A percentile compares a stretch with the other conserved stretches of the same genome.
Evolutionary conservation across 306 rosid species (phyloP).

Genomic region (Trifolium subterraneum): DNA sequence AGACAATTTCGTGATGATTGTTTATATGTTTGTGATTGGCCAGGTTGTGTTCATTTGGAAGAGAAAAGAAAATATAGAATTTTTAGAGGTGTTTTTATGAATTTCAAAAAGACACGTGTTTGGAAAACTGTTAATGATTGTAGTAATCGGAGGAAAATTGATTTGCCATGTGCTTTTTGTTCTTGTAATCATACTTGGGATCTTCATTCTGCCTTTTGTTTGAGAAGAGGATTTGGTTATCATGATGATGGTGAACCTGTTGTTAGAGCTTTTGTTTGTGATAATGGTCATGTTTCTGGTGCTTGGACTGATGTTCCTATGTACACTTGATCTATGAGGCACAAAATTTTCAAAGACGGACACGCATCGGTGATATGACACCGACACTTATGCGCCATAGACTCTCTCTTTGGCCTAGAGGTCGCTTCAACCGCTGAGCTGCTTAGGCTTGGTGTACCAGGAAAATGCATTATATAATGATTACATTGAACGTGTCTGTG

Average conservation of each 20-base stretch:
- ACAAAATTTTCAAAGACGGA: too few species aligned
- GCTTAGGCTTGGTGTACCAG: too few species aligned
- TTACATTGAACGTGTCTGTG: too few species aligned
- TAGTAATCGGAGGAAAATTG: slow-evolving; percentile 62
- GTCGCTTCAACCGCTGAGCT: too few species aligned
- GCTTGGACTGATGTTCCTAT: slow-evolving; percentile 96
- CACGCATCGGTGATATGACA: too few species aligned
- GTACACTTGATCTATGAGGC: slow-evolving; percentile 48
- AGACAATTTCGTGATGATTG: slow-evolving; percentile 84
- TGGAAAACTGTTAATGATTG: slow-evolving; percentile 86
- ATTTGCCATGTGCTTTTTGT: slow-evolving; percentile 80
- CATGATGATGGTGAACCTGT: slow-evolving; percentile 97
- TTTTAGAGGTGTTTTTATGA: slow-evolving; percentile 84
- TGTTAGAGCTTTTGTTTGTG: slow-evolving; percentile 92
- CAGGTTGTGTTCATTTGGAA: slow-evolving; percentile 84
- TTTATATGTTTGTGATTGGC: slow-evolving; percentile 88
- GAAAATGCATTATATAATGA: too few species aligned
- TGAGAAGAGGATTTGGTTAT: slow-evolving; percentile 73
- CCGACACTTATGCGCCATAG: too few species aligned
- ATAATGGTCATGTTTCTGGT: slow-evolving; percentile 95
- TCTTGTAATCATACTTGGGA: slow-evolving; percentile 78
- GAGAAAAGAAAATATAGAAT: slow-evolving; percentile 82
- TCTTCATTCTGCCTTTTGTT: slow-evolving; percentile 84
- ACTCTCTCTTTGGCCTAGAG: too few species aligned
- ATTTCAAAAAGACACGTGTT: slow-evolving; percentile 74